These are phyloP conservation scores for Eutrema salsugineum DNA, from an alignment of 441 rosid species.

Conservation along the genomic window DNA sequence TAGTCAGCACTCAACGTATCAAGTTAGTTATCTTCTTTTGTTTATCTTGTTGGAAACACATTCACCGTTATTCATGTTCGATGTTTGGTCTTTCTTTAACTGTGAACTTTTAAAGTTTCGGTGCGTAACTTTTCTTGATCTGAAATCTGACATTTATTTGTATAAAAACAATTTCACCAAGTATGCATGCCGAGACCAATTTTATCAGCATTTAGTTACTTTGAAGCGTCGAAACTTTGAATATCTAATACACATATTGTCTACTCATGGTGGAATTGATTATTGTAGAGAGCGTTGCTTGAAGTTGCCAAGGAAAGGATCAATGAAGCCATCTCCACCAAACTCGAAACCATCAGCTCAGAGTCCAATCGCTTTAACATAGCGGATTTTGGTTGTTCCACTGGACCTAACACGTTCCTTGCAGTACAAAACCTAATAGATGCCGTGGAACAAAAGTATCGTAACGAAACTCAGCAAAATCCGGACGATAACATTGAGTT, in stretches of 20 bases:
- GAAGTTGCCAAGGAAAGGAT: slow-evolving; percentile 24
- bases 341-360: neutral
- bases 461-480: neutral
- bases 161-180: no score
- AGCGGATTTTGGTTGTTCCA: slow-evolving; percentile 44
- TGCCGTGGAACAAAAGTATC: slow-evolving; percentile 19
- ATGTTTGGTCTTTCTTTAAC: no score
- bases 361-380: slow-evolving; percentile 12
- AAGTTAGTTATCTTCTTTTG: neutral
- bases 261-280: neutral
- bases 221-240: neutral
- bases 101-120: no score
- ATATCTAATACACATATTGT: neutral
- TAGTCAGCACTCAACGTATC: slow-evolving; percentile 14
- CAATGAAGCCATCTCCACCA: slow-evolving; percentile 11
- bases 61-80: no score
- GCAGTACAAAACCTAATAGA: slow-evolving; percentile 36
- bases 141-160: no score
- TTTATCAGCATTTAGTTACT: neutral
- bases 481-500: slow-evolving; percentile 22
- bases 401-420: slow-evolving; percentile 40
- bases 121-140: no score
- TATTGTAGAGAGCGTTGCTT: slow-evolving; percentile 24
- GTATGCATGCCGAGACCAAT: no score
- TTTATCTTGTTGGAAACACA: no score